Conservation (phyloP, 805 yeast species). For the Suhomyces kilbournensis region DNA sequence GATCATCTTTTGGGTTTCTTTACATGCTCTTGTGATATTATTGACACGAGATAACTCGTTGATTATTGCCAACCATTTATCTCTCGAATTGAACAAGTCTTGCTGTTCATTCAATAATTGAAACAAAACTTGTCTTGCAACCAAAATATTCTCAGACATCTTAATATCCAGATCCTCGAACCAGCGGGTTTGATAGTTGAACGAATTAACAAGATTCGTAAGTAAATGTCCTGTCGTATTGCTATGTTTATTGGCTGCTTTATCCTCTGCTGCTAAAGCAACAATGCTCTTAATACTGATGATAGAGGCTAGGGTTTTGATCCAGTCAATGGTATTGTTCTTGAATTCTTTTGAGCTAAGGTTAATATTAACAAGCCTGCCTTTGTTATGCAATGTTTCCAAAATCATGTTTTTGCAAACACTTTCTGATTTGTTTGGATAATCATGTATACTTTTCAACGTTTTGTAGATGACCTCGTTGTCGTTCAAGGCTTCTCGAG, state of each 20-base stretch:
- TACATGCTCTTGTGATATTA: conserved; percentile 32
- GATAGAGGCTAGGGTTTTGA: conserved; percentile 27
- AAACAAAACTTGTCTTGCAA: conserved; percentile 40
- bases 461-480: conserved; percentile 51
- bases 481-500: conserved; percentile 32
- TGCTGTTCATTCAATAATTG: conserved; percentile 22
- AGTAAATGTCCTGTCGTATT: conserved; percentile 7
- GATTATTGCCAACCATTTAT: conserved; percentile 20
- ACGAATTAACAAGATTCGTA: conserved; percentile 9
- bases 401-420: conserved; percentile 20
- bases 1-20: conserved; percentile 48
- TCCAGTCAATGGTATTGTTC: conserved; percentile 14
- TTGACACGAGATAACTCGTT: conserved; percentile 45
- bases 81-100: background rate
- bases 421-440: conserved; percentile 13
- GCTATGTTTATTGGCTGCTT: background rate
- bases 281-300: conserved; percentile 18
- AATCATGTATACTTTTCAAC: conserved; percentile 46
- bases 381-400: conserved; percentile 15
- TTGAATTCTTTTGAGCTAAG: conserved; percentile 16
- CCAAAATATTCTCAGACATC: conserved; percentile 41
- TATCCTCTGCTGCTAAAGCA: background rate
- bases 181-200: conserved; percentile 32
- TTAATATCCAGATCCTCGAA: conserved; percentile 30
- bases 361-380: conserved; percentile 4